These are phyloP conservation scores for Candida railenensis DNA, from an alignment of 805 yeast genomes.

Conservation along the genomic window DNA sequence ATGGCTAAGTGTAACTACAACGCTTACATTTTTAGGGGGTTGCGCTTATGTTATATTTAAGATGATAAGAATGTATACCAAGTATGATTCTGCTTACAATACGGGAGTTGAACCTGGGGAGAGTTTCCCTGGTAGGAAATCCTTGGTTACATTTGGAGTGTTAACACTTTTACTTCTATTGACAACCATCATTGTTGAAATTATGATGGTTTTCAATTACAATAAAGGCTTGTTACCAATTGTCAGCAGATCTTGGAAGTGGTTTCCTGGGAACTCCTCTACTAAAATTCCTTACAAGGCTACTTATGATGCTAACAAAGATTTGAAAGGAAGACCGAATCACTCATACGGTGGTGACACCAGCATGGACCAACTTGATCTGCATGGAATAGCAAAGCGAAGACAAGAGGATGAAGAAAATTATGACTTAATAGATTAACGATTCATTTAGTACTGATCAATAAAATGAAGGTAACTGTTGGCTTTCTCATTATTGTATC, in stretches of 20 bases:
- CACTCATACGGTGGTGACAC: not conserved
- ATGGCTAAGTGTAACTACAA: conserved; percentile 22
- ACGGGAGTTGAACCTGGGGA: conserved; percentile 27
- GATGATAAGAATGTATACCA: conserved; percentile 43
- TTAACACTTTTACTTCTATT: conserved; percentile 39
- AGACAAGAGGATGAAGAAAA: not conserved
- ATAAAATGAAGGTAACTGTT: no score
- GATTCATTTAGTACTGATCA: no score
- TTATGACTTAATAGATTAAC: conserved; percentile 1
- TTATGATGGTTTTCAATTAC: conserved; percentile 14
- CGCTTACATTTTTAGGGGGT: conserved; percentile 35
- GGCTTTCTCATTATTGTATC: no score
- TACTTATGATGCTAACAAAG: not conserved
- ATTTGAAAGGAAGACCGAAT: not conserved
- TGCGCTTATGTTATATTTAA: conserved; percentile 48
- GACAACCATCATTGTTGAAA: conserved; percentile 25
- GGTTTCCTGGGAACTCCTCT: conserved; percentile 7
- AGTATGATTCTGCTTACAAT: conserved; percentile 35
- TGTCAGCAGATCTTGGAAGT: conserved; percentile 11
- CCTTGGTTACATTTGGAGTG: conserved; percentile 44
- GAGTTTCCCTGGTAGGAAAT: conserved; percentile 45
- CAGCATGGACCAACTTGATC: not conserved
- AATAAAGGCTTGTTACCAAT: conserved; percentile 19
- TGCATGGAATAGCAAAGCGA: not conserved
- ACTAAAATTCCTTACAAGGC: not conserved